Percentiles rank a stretch among this genome's conserved stretches.
phyloP scores from a whole-genome alignment of 2,329 filamentous ascomycete species.

The Alternaria alternata region DNA sequence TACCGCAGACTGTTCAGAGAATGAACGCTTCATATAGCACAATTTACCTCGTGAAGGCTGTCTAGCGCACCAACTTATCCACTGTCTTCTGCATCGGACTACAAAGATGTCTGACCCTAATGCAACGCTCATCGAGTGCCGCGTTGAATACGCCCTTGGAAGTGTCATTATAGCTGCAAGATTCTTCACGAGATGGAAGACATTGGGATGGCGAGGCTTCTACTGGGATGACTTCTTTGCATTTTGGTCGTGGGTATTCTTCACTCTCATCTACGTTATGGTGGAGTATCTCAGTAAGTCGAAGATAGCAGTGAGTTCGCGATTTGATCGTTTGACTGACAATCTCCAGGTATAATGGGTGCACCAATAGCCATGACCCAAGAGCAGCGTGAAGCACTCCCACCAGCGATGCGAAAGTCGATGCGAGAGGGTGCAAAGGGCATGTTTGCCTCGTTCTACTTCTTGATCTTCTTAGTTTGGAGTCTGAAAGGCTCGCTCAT shows the following conservation, averaged over 20 bases:
- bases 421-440: constrained; percentile 9
- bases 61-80: background rate
- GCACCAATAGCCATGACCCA: constrained; percentile 11
- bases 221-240: constrained; percentile 5
- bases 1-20: background rate
- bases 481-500: constrained; percentile 1
- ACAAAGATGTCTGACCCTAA: background rate
- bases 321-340: background rate
- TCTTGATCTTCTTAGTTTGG: constrained; percentile 2
- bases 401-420: background rate
- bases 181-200: constrained; percentile 1
- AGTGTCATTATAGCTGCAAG: background rate
- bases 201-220: background rate
- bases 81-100: background rate
- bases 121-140: background rate
- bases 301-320: background rate
- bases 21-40: background rate
- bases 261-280: constrained; percentile 1
- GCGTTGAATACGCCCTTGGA: background rate
- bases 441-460: background rate
- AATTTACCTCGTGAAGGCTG: background rate
- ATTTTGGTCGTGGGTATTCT: background rate
- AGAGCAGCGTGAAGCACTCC: constrained; percentile 3
- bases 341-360: background rate
- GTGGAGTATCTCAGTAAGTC: constrained; percentile 9